Conservation (phyloP, 83 land plant species). For the Thuja plicata region DNA sequence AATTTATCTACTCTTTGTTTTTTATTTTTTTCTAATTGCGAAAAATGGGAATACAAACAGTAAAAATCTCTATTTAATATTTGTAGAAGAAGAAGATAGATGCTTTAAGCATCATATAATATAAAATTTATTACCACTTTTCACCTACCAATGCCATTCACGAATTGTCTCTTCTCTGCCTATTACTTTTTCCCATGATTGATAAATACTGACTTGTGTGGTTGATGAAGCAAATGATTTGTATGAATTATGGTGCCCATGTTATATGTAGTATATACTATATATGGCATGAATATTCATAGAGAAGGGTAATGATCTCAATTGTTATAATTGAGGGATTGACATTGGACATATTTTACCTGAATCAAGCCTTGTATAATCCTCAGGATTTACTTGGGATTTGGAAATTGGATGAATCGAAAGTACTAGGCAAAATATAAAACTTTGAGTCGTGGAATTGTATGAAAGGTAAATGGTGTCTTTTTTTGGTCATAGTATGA, state of each 20-base stretch:
- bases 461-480: not conserved
- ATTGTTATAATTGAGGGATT: not conserved
- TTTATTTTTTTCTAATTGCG: not conserved
- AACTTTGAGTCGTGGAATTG: not conserved
- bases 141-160: not conserved
- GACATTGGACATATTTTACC: not conserved
- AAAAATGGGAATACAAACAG: not conserved
- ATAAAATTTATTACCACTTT: not conserved
- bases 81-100: not conserved
- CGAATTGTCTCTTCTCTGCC: not conserved
- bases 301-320: not conserved
- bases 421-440: too few relatives aligned
- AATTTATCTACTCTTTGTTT: not conserved
- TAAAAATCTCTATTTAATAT: not conserved
- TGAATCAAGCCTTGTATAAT: not conserved
- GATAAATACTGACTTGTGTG: not conserved
- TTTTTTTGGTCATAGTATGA: not conserved
- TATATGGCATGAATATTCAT: not conserved
- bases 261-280: not conserved
- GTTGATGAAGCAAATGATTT: not conserved
- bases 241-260: not conserved
- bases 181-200: not conserved
- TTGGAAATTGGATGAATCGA: not conserved
- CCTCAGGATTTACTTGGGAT: not conserved
- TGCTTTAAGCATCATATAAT: not conserved